A percentile compares a stretch with the other conserved stretches of the same genome.
These are phyloP conservation scores for Hygrocybe coccinea DNA, from an alignment of 768 basidiomycete genomes.

Conservation along the genomic window DNA sequence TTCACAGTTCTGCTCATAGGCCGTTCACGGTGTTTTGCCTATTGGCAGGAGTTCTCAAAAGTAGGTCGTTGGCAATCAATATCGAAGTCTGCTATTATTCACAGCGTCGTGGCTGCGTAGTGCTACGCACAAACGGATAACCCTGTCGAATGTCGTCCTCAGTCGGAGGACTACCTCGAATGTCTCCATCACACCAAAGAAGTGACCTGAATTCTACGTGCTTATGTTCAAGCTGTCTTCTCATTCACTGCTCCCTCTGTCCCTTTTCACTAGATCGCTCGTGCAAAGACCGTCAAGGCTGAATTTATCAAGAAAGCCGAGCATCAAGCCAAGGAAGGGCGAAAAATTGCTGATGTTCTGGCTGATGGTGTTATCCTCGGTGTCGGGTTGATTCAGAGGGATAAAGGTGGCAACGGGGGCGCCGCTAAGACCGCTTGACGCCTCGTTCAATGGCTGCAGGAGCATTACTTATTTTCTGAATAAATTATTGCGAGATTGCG, in stretches of 20 bases:
- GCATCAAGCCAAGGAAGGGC: conserved; percentile 61
- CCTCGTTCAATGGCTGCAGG: too few relatives aligned
- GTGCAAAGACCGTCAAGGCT: conserved; percentile 62
- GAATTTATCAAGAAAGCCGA: conserved; percentile 67
- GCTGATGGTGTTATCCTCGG: conserved; percentile 72
- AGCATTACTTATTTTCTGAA: neutral
- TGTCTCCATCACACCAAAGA: conserved; percentile 87
- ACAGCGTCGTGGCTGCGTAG: conserved; percentile 36
- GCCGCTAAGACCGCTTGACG: neutral
- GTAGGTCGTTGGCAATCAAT: conserved; percentile 29
- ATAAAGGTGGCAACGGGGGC: conserved; percentile 21
- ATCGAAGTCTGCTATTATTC: neutral
- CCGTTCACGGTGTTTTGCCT: conserved; percentile 79
- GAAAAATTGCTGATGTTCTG: conserved; percentile 64
- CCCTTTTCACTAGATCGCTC: conserved; percentile 33
- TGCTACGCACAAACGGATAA: conserved; percentile 81
- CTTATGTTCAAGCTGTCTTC: neutral
- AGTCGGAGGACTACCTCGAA: conserved; percentile 84
- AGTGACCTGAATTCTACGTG: conserved; percentile 44
- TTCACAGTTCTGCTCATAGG: conserved; percentile 39
- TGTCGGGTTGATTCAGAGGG: conserved; percentile 68
- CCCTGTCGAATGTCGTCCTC: conserved; percentile 65
- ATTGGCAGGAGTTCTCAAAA: conserved; percentile 88
- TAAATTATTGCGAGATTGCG: too few relatives aligned
- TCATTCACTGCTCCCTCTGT: neutral